Base-by-base conservation (phyloP, 345 rosid genomes). In the Gossypioides kirkii region DNA sequence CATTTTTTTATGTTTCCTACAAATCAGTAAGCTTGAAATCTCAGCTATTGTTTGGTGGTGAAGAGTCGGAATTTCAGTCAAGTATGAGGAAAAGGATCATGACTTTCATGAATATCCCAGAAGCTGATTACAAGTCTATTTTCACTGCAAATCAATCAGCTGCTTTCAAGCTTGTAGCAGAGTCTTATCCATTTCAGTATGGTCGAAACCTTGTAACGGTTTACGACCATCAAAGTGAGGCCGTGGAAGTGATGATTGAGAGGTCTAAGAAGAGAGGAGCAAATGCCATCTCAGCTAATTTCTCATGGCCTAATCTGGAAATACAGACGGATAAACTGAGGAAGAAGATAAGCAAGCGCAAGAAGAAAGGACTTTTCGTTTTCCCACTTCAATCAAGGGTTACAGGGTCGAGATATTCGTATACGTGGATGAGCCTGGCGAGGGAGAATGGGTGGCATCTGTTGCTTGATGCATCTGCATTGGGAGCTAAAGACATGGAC, bases 401-500 rank as follows among this genome's bases (percentile, higher is more conserved):
- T 38, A 94, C 87, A 2, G 98, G 98, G 61, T 78, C 84, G 11
- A 82, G 86, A 46, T 94, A 94, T 65, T 85, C 97, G 0, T 92
- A 89, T 56, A 56, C 65, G n/a, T 94, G 98, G 98, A 87, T 94
- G 97, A 86, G 73, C 65, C 26, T 82, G 67, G 98, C 97, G 47
- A 82, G 69, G 16, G 96, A 90, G 75, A 83, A 84, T 70, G 89
- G 92, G 1, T 92, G 98, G 98, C 88, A 90, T 25, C 93, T 90
- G 14, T 68, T 92, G 83, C 90, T 94, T 20, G 97, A 94, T 58
- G 93, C 97, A 1, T 85, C 82, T 50, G 91, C 92, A 23, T 76
- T 92, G 61, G 87, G 93, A 28, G 82, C 90, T 9, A 94, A 92
- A 69, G 90, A 89, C 49, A 94, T 94, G 98, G 98, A 94, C 17